phyloP scores from a whole-genome alignment of 2,329 filamentous ascomycete genomes.

The Phaeosphaeriaceae sp. region DNA sequence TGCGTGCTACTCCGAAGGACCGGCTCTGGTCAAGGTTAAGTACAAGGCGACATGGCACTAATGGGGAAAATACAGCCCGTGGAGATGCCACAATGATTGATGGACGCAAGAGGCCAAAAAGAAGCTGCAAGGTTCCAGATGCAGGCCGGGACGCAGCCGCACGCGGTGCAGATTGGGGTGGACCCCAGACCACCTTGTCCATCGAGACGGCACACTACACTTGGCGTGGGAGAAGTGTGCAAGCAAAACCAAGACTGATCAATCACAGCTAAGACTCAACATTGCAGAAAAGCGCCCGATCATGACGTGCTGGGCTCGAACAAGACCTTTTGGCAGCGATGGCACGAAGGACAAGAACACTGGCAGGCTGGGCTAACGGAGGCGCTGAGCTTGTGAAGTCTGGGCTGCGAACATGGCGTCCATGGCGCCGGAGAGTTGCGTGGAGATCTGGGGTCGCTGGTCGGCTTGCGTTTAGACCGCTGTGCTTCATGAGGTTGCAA shows the following conservation, averaged over 20 bases:
- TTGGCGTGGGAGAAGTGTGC: conserved; percentile 28
- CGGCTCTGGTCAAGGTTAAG: conserved; percentile 1
- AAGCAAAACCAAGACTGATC: conserved; percentile 15
- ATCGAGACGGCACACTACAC: conserved; percentile 19
- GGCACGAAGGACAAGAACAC: conserved; percentile 23
- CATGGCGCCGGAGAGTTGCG: conserved; percentile 22
- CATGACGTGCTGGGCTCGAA: conserved; percentile 29
- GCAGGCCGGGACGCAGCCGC: conserved; percentile 21
- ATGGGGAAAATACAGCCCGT: conserved; percentile 1
- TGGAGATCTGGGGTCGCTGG: conserved; percentile 11
- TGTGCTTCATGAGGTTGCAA: not conserved
- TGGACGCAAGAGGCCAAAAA: conserved; percentile 10
- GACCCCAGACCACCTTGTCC: conserved; percentile 17
- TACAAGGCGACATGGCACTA: conserved; percentile 9
- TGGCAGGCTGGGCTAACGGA: conserved; percentile 24
- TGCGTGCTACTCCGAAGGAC: conserved; percentile 3
- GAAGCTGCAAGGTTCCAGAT: conserved; percentile 27
- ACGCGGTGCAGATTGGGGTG: conserved; percentile 21
- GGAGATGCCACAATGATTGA: conserved; percentile 13
- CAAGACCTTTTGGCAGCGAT: conserved; percentile 14
- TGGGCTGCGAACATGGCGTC: conserved; percentile 33
- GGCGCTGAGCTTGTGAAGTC: conserved; percentile 38
- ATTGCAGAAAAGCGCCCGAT: conserved; percentile 19
- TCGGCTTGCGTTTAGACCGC: conserved; percentile 2
- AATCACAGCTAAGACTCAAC: conserved; percentile 23